A percentile compares a stretch with the other conserved stretches of the same genome.
Conservation (phyloP, 257 asterid species). For the Nicotiana undulata region DNA sequence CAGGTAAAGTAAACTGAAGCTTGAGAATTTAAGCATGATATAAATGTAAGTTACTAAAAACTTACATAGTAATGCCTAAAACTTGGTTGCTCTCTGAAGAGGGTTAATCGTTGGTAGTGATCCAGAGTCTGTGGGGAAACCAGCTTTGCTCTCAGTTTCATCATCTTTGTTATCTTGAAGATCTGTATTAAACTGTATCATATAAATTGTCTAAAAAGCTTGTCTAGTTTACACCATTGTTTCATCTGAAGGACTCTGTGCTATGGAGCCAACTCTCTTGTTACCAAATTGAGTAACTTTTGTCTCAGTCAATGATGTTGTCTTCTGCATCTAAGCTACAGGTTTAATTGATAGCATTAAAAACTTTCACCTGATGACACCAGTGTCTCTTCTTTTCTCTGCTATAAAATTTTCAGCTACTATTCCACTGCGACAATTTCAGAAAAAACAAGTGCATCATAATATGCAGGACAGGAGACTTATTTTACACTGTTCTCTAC, state of each 20-base stretch:
- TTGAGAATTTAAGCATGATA: background rate
- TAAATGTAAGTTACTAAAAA: conserved; percentile 5
- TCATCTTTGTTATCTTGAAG: conserved; percentile 10
- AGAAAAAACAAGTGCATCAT: conserved; percentile 4
- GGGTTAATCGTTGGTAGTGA: conserved; percentile 25
- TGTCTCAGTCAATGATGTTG: conserved; percentile 22
- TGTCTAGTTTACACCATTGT: background rate
- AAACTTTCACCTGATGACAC: conserved; percentile 30
- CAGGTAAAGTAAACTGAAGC: conserved; percentile 6
- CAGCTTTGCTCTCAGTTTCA: conserved; percentile 29
- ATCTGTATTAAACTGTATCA: conserved; percentile 27
- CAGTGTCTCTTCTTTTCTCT: conserved; percentile 35
- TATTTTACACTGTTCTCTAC: background rate
- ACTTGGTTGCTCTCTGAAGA: conserved; percentile 34
- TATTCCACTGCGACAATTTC: conserved; percentile 32
- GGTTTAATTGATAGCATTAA: conserved; percentile 36
- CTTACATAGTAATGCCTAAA: conserved; percentile 33
- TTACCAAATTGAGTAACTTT: conserved; percentile 26
- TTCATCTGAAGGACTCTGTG: conserved; percentile 28
- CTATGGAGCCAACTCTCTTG: conserved; percentile 23
- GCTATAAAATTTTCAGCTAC: conserved; percentile 20
- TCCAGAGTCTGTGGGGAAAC: conserved; percentile 30
- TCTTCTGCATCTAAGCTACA: conserved; percentile 24
- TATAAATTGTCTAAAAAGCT: conserved; percentile 6
- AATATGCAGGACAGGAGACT: background rate